Base-by-base conservation (phyloP, 495 filamentous ascomycete species). In the Entonaema liquescens region DNA sequence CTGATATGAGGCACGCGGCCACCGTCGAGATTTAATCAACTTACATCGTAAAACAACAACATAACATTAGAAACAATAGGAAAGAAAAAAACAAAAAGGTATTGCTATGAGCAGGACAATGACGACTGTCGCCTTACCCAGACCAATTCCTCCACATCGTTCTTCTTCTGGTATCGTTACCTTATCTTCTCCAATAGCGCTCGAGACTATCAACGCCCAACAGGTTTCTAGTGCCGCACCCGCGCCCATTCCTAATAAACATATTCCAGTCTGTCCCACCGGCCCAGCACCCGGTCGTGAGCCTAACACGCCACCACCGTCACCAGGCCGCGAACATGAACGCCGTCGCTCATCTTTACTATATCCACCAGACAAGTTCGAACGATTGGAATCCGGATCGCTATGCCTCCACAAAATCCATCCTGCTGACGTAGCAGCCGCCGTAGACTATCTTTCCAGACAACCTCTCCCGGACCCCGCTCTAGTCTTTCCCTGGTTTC, bases 401-500 rank as follows among this genome's bases (percentile, higher is more conserved):
- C 86, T 90, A 17, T 85, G 87, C 2, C 77, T 98, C 23, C 95
- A 90, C 78, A 85, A 89, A 54, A 90, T 99, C 70, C 87, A 89
- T 76, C 89, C 89, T 35, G 82, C 81, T 23, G 86, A 83, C 6
- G 83, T 98, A 33, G 86, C 87, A 17, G 86, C 89, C 11, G 92
- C 95, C 2, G 70, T 97, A 8, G 88, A 94, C 67, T 86, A 94
- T 67, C 78, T 87, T 62, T 86, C 94, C 0, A 85, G 88, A 3
- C 93, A 96, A 71, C 89, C 92, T 11, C 79, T 98, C 23, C 95
- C 95, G 8, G 91, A 97, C 65, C 89, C 96, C 1, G 84, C 88
- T 9, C 85, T 88, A 66, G 90, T 97, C 71, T 99, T 98, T 74
- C 95, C 95, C n/a, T 99, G 95, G 95, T 85, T 97, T 8, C 95